phyloP scores from a whole-genome alignment of 2,329 filamentous ascomycete genomes.

The Ophiostoma triangulosporum region DNA sequence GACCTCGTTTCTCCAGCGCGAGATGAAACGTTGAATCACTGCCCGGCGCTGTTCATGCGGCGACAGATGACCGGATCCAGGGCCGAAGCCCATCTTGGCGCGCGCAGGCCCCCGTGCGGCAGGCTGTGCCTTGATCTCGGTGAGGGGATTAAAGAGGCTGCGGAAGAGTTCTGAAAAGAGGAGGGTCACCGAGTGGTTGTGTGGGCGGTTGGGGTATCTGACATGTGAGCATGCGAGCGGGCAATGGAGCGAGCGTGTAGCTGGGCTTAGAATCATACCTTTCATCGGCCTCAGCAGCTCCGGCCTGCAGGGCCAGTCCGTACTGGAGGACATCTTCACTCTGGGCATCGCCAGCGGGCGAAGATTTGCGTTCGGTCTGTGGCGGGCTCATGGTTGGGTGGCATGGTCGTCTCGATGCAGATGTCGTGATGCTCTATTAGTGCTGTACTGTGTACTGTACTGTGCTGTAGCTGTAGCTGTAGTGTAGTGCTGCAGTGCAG shows the following conservation, averaged over 20 bases:
- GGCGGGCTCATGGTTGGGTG: conserved; percentile 3
- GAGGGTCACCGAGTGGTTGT: conserved; percentile 65
- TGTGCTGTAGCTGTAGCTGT: neutral
- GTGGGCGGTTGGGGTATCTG: conserved; percentile 71
- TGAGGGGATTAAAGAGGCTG: conserved; percentile 67
- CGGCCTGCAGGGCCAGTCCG: conserved; percentile 23
- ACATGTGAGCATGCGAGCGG: neutral
- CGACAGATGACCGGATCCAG: conserved; percentile 36
- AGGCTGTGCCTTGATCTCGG: conserved; percentile 66
- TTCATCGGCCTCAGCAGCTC: conserved; percentile 27
- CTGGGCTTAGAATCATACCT: conserved; percentile 1
- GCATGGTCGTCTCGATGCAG: neutral
- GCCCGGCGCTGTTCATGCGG: conserved; percentile 66
- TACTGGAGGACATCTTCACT: conserved; percentile 42
- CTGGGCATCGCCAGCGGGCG: conserved; percentile 23
- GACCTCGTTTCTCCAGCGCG: conserved; percentile 74
- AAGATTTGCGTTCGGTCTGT: neutral
- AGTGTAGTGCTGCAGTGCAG: neutral
- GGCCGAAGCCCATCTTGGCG: conserved; percentile 15
- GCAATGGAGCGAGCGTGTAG: neutral
- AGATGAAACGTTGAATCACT: conserved; percentile 78
- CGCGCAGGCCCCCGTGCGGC: conserved; percentile 27
- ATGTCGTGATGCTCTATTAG: neutral
- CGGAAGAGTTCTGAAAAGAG: conserved; percentile 69
- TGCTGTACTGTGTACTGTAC: too few relatives aligned